A percentile compares a stretch with the other conserved stretches of the same genome.
These are phyloP conservation scores for Dendrocalamus latiflorus DNA, from an alignment of 202 grass and related monocot species.

Conservation along the genomic window DNA sequence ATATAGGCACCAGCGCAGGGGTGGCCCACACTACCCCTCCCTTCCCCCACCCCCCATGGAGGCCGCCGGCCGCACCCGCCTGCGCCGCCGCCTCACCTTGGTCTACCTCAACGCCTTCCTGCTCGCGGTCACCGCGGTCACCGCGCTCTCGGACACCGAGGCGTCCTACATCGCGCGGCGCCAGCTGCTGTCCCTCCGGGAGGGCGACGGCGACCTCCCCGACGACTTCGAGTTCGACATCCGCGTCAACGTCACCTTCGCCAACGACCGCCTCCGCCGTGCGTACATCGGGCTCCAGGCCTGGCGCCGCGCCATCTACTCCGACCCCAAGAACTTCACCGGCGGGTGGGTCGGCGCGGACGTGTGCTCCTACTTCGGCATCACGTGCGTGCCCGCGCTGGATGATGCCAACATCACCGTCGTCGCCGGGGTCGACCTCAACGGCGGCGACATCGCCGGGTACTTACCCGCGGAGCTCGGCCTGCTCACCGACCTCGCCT, in stretches of 20 bases:
- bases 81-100: neutral
- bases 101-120: neutral
- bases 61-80: neutral
- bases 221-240: slow-evolving; percentile 60
- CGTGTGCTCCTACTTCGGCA: slow-evolving; percentile 57
- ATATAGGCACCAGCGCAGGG: slow-evolving; percentile 26
- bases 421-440: slow-evolving; percentile 67
- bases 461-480: slow-evolving; percentile 64
- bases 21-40: slow-evolving; percentile 34
- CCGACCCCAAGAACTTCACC: slow-evolving; percentile 75
- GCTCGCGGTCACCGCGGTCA: neutral
- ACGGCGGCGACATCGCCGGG: slow-evolving; percentile 70
- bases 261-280: slow-evolving; percentile 50
- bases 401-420: slow-evolving; percentile 31
- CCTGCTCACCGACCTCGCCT: slow-evolving; percentile 44
- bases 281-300: slow-evolving; percentile 60
- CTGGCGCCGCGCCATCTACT: slow-evolving; percentile 58
- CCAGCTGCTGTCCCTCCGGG: slow-evolving; percentile 39
- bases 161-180: slow-evolving; percentile 41
- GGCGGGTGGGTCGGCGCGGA: slow-evolving; percentile 45
- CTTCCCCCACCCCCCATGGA: slow-evolving; percentile 47
- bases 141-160: slow-evolving; percentile 36
- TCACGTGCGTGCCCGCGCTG: slow-evolving; percentile 40
- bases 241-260: slow-evolving; percentile 41
- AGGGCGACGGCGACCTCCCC: slow-evolving; percentile 42